Evolutionary conservation across 176 grass and related monocot species (phyloP), one percentile per base, ranked within the genome.

Genomic region (Raddia distichophylla): DNA sequence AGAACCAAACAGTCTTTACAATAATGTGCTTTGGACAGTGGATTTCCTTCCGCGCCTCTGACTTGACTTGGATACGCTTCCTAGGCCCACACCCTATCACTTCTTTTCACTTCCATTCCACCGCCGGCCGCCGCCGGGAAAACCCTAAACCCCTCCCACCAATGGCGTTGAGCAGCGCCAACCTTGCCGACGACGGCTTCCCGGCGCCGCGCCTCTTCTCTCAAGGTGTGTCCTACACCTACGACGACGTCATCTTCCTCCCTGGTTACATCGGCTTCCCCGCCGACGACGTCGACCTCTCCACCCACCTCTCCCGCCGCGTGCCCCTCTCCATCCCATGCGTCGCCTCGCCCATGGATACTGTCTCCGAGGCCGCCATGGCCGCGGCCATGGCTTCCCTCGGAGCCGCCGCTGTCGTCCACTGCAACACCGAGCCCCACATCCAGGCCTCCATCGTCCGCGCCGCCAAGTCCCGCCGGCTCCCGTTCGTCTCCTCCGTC

Each of bases 311-410:
- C 82, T 98, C 96, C 66, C 93, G 91, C 60, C 90, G 84, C 70
- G 18, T 93, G 5, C 91, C 89, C 5, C 85, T 99, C 49, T 67
- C 91, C 84, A 58, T 90, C 10, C 96, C 96, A 45, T 99, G 93
- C 79, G 90, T 99, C 7, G 93, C 96, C 4, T 95, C 93, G n/a
- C 96, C 93, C 40, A 99, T 99, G 96, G 96, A 99, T 79, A 95
- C 93, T 51, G 90, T 98, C 14, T 98, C 96, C 22, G 92, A 98
- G 82, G 72, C 96, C 11, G 15, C 82, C 71, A 95, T 98, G 95
- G 88, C 92, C 22, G 88, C 69, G 16, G 90, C 92, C 20, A 95
- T 98, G 96, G 96, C 96, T 16, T 86, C 90, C 46, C 92, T 98
- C 51, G 93, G 92, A 45, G 93, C 75, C 46, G 90, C 54, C 42